Conservation (phyloP, 2,329 filamentous ascomycete genomes). For the Ophioceras dolichostomum region DNA sequence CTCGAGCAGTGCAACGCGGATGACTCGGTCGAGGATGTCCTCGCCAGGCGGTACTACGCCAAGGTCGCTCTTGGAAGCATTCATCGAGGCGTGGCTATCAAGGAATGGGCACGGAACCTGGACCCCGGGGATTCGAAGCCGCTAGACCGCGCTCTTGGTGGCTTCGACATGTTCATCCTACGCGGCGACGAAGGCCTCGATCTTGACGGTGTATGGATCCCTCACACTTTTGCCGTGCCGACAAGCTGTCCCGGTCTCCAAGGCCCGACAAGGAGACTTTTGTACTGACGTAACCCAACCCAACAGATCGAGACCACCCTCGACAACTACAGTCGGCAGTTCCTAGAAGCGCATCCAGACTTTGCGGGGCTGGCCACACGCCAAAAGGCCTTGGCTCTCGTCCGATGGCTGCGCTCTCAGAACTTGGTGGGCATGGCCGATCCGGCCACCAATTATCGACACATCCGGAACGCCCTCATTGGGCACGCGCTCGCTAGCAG, state of each 20-base stretch:
- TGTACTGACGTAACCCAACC: background rate
- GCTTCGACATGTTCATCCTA: constrained; percentile 83
- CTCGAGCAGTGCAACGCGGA: constrained; percentile 49
- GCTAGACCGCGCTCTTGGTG: constrained; percentile 44
- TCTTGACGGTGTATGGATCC: constrained; percentile 54
- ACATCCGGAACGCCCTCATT: constrained; percentile 78
- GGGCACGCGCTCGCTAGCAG: constrained; percentile 64
- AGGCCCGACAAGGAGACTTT: constrained; percentile 2
- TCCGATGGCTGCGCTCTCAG: constrained; percentile 54
- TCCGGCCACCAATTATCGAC: constrained; percentile 57
- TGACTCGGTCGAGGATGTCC: constrained; percentile 54
- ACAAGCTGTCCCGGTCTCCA: too few species aligned
- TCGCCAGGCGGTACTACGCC: constrained; percentile 72
- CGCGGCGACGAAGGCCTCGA: constrained; percentile 63
- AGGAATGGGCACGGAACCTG: constrained; percentile 54
- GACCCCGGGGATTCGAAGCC: constrained; percentile 43
- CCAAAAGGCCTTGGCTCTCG: constrained; percentile 54
- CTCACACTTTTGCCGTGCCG: background rate
- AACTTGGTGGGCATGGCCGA: constrained; percentile 60
- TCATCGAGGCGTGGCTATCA: constrained; percentile 67
- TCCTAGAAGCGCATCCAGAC: constrained; percentile 38
- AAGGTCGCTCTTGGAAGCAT: constrained; percentile 65
- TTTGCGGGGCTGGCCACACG: constrained; percentile 49
- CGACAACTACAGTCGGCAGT: constrained; percentile 45
- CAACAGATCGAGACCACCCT: constrained; percentile 28